phyloP scores from a whole-genome alignment of 2,329 filamentous ascomycete genomes.

The Alternaria longipes region DNA sequence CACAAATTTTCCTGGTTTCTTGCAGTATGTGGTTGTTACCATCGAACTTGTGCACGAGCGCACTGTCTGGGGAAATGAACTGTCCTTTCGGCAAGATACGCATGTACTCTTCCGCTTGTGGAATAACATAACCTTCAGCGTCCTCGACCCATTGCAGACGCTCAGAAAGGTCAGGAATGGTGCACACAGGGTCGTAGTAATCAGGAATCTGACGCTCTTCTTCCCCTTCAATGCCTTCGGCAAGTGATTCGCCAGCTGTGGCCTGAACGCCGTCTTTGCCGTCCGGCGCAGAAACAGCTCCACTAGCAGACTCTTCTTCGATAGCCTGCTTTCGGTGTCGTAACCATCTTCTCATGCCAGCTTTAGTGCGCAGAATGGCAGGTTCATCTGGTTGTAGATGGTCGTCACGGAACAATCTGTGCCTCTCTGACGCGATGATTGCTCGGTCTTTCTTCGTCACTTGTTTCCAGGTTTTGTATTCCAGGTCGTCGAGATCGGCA shows the following conservation, averaged over 20 bases:
- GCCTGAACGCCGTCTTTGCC: slow-evolving; percentile 58
- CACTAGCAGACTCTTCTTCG: slow-evolving; percentile 55
- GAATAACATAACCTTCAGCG: slow-evolving; percentile 85
- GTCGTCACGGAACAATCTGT: slow-evolving; percentile 84
- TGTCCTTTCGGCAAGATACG: slow-evolving; percentile 76
- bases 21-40: slow-evolving; percentile 95
- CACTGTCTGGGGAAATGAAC: slow-evolving; percentile 79
- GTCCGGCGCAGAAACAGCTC: slow-evolving; percentile 58
- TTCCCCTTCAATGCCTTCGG: slow-evolving; percentile 87
- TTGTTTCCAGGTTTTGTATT: slow-evolving; percentile 98
- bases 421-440: slow-evolving; percentile 82
- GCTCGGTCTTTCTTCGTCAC: slow-evolving; percentile 97
- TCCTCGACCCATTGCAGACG: slow-evolving; percentile 90
- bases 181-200: slow-evolving; percentile 89
- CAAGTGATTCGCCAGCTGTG: slow-evolving; percentile 76
- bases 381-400: slow-evolving; percentile 88
- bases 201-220: slow-evolving; percentile 87
- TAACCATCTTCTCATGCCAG: slow-evolving; percentile 88
- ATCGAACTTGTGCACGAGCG: slow-evolving; percentile 81
- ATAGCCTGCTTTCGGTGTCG: slow-evolving; percentile 76
- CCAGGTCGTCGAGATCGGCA: slow-evolving; percentile 82
- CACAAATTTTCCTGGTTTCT: slow-evolving; percentile 93
- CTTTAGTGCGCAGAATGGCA: slow-evolving; percentile 83
- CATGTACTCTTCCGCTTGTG: slow-evolving; percentile 86
- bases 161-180: slow-evolving; percentile 82